These are phyloP conservation scores for Agaricus sinodeliciosus DNA, from an alignment of 768 basidiomycete species.

Conservation along the genomic window DNA sequence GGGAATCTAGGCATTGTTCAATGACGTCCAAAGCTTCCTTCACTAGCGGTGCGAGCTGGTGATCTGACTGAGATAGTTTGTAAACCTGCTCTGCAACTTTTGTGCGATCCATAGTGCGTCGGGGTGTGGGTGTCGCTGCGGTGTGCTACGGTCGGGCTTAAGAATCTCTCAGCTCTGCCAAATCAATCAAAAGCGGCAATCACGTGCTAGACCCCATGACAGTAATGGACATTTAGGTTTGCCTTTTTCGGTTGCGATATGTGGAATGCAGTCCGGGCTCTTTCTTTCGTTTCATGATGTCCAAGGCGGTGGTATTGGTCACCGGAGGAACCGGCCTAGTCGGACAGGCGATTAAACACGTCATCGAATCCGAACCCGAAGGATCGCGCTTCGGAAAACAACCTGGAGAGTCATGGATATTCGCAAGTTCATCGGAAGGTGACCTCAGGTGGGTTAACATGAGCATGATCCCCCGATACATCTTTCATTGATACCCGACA, in stretches of 20 bases:
- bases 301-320: constrained; percentile 55
- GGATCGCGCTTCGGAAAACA: constrained; percentile 75
- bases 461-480: background rate
- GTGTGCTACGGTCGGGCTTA: background rate
- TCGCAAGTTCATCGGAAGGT: constrained; percentile 69
- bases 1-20: constrained; percentile 64
- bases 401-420: constrained; percentile 81
- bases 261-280: background rate
- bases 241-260: background rate
- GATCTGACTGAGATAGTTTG: constrained; percentile 43
- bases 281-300: constrained; percentile 19
- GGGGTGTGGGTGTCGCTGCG: background rate
- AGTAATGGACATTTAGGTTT: background rate
- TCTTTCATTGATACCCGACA: constrained; percentile 21
- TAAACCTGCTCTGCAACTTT: constrained; percentile 56
- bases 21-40: constrained; percentile 81
- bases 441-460: constrained; percentile 61
- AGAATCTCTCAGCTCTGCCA: background rate
- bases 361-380: constrained; percentile 72
- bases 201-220: constrained; percentile 2
- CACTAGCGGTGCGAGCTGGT: constrained; percentile 48
- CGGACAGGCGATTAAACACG: constrained; percentile 73
- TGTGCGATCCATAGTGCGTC: constrained; percentile 37
- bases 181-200: background rate
- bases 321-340: constrained; percentile 86